Base-by-base conservation (phyloP, 495 filamentous ascomycete species). In the Lasiosphaeriaceae sp. region DNA sequence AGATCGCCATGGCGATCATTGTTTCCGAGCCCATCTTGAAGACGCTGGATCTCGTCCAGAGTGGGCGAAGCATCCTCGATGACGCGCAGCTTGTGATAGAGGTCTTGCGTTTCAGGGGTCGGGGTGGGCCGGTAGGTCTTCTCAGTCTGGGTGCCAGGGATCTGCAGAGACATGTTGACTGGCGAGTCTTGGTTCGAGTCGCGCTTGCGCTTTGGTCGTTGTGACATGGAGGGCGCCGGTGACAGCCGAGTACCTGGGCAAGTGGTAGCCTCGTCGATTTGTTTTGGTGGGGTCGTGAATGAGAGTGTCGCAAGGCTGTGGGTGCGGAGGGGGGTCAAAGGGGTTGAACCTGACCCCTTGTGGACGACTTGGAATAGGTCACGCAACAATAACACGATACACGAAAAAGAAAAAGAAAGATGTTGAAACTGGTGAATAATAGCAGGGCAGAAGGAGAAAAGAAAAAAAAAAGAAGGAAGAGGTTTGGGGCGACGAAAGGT, bases 11-110 rank as follows among this genome's bases (percentile, higher is more conserved):
- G 23, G 14, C 44, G 22, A 9, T 29, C 46, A 7, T 58, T 44
- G 43, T 26, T 26, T 20, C 44, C 29, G 9, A n/a, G 54, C 0
- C 20, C 50, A 19, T 37, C 23, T n/a, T 54, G 54, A 9, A 54
- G 14, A 9, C 26, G 26, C 9, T 49, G 22, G 12, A 50, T 9
- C 0, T 19, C 11, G 8, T 31, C 47, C 16, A 17, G 14, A 4
- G 26, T 20, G 17, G 56, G 47, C 12, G 2, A 20, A 29, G 59
- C 58, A 26, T 71, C 66, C 51, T 63, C 58, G 12, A 60, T 50
- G 45, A 61, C 47, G 4, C 66, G 62, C 34, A 62, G 69, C 11
- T 65, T 54, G 51, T 74, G 70, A 50, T 75, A 77, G 4, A 71
- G 54, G 3, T 52, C 59, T 54, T 76, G 74, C 7, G 63, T 65